Evolutionary conservation across 2,329 filamentous ascomycete genomes (phyloP), one percentile per base, ranked within the genome.

Genomic region (Apiospora malaysiana): DNA sequence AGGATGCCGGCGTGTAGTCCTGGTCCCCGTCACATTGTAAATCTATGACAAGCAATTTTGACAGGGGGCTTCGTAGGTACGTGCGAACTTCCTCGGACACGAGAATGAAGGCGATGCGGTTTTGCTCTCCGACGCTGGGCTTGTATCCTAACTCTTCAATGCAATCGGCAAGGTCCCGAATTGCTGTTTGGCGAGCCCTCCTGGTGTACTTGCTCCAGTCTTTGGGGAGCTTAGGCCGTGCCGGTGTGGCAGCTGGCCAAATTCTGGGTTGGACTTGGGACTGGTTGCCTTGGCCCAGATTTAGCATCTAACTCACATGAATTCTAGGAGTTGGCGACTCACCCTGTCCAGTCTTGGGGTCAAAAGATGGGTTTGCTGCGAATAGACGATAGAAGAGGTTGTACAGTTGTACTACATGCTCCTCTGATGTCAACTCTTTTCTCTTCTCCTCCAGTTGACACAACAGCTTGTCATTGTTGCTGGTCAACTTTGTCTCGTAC

Each of bases 331-430:
- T 9, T 21, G 12, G 10, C 6, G 21, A 68, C 71, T 70, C 66
- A 73, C 73, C 23, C 32, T 69, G 69, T n/a, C 73, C 72, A 1
- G 69, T 70, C 40, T 71, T 71, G 16, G 68, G 45, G n/a, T 72
- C 68, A 65, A 74, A 70, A 5, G 43, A 70, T 0, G 73, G 70
- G 10, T 66, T 71, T 10, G 71, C 68, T 23, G 71, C 67, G 16
- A 71, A 43, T 32, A 74, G 70, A 18, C 43, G 51, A 45, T 74
- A 74, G 27, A 74, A 49, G 27, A 47, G 16, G n/a, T 74, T 72
- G 16, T 63, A 43, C 21, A 74, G 51, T 32, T 70, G 18, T 7
- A 63, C 69, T 21, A 59, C 45, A 16, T 66, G 69, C 10, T 23
- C 47, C 32, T 70, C 42, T 37, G 25, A 12, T 2, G 56, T 16